Base-by-base conservation (phyloP, 164 flowering plant genomes). In the Hamamelis virginiana region DNA sequence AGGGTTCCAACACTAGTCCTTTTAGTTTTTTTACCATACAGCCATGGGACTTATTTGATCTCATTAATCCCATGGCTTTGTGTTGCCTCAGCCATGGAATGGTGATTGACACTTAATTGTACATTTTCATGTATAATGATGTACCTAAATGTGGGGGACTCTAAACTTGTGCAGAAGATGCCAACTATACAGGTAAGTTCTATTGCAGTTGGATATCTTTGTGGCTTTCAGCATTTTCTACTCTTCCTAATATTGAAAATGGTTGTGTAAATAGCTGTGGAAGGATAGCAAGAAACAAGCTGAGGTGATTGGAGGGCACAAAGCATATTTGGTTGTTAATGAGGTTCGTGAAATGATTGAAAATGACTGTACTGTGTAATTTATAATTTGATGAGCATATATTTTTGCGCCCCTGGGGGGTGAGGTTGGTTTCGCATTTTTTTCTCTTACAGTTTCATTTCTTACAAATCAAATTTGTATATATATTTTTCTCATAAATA, bases 321-420 rank as follows among this genome's bases (percentile, higher is more conserved):
- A 91, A 82, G 95, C 93, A 57, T 73, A 90, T 74, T 70, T 89
- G 57, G 97, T 93, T 19, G 82, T 88, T 10, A 84, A 82, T 46
- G 96, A 93, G 69, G 85, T 93, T 64, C 89, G 90, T 10, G 82
- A 87, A 51, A 93, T 91, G 93, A 92, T 91, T 19, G 95, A 89
- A 59, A 84, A 78, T 65, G 89, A 81, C 67, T 4, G 23, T 66
- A 56, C 28, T 48, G n/a, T 59, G 12, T 79, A 63, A 72, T 59
- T 28, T 33, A 33, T 6, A 33, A 33, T 33, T 33, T 33, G 6
- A 2, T 33, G 41, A 6, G 41, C 41, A 33, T 33, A n/a, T n/a
- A n/a, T 33, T 33, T 33, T 6, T 33, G 41, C 6, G n/a, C n/a
- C n/a, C n/a, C n/a, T 33, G 41, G 41, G 41, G 41, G 41, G 41